A percentile compares a stretch with the other conserved stretches of the same genome.
Conservation (phyloP, 306 rosid species). For the Quercus engelmannii region DNA sequence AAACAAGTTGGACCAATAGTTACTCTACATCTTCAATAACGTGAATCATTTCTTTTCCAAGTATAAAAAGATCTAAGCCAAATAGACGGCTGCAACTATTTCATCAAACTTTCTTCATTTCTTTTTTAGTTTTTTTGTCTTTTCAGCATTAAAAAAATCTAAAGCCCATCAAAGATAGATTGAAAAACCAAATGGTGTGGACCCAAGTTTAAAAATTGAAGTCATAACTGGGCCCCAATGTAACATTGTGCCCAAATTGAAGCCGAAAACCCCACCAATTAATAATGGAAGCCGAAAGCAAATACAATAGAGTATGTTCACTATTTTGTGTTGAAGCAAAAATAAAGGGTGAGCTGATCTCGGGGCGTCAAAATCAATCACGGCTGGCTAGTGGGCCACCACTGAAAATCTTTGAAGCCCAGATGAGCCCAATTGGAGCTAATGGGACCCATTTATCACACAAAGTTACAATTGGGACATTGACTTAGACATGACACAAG, state of each 20-base stretch:
- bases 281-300: not conserved
- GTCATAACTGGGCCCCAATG: not conserved
- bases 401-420: not conserved
- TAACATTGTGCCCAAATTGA: not conserved
- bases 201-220: not conserved
- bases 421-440: not conserved
- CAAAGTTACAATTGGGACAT: not conserved
- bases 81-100: not conserved
- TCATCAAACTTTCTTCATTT: not conserved
- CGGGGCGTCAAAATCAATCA: conserved; percentile 18
- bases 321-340: not conserved
- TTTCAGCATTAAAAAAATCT: not conserved
- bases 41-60: not conserved
- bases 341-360: not conserved
- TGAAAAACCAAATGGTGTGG: not conserved
- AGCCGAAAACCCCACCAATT: not conserved
- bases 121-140: not conserved
- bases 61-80: not conserved
- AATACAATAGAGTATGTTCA: no score
- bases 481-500: not conserved
- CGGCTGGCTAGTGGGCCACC: conserved; percentile 19
- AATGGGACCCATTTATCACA: conserved; percentile 6
- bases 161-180: not conserved
- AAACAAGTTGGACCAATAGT: not conserved
- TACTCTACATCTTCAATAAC: not conserved